A percentile compares a stretch with the other conserved stretches of the same genome.
Evolutionary conservation across 2,329 filamentous ascomycete genomes (phyloP).

Genomic region (Aspergillus spinulosporus): DNA sequence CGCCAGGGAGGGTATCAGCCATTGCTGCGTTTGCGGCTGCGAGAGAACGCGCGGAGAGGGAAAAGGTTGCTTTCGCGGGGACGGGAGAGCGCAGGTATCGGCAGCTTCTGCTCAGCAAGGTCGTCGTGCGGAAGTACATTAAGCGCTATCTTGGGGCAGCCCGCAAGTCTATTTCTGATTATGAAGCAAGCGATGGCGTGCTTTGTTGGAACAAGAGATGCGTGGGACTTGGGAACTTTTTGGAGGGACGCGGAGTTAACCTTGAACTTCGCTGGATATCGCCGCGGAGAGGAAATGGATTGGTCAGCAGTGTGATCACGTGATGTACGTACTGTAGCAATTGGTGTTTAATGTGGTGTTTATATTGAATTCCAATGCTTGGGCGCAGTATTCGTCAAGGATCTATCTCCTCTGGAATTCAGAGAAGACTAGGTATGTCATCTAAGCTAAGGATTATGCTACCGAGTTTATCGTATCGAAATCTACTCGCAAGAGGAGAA

Average conservation of each 20-base stretch:
- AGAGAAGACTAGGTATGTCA: too few relatives aligned
- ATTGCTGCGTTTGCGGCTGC: conserved; percentile 40
- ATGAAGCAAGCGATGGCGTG: neutral
- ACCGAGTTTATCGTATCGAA: too few relatives aligned
- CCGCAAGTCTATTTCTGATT: neutral
- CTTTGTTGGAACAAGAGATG: neutral
- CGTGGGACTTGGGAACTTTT: neutral
- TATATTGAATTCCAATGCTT: too few relatives aligned
- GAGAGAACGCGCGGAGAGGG: conserved; percentile 37
- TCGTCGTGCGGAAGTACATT: conserved; percentile 41
- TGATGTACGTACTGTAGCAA: too few relatives aligned
- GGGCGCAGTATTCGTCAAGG: too few relatives aligned
- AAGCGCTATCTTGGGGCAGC: conserved; percentile 22
- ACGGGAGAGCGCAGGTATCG: conserved; percentile 37
- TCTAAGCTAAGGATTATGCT: too few relatives aligned
- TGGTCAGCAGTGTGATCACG: neutral
- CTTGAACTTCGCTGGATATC: neutral
- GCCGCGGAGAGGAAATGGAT: neutral
- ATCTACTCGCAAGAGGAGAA: too few relatives aligned
- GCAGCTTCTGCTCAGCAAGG: conserved; percentile 41
- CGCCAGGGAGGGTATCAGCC: conserved; percentile 51
- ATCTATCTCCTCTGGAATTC: too few relatives aligned
- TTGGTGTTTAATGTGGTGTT: too few relatives aligned
- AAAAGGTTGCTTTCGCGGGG: conserved; percentile 32
- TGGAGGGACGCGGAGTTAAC: conserved; percentile 1